Base-by-base conservation (phyloP, 2,329 filamentous ascomycete genomes). In the Trichoderma aggressivum region DNA sequence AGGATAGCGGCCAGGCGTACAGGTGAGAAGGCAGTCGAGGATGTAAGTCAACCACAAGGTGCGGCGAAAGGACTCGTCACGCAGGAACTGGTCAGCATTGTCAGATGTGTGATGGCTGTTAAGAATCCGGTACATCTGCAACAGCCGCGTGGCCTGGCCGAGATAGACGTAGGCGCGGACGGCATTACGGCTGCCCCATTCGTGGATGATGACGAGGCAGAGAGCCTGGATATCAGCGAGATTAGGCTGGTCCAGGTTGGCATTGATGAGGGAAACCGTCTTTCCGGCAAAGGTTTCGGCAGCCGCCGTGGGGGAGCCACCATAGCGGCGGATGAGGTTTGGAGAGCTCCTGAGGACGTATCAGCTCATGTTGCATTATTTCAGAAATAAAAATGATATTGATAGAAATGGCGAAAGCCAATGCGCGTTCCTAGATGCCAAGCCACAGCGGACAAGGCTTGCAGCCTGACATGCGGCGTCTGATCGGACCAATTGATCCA, bases 21-120 rank as follows among this genome's bases (percentile, higher is more conserved):
- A 89, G 21, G 87, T 89, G 56, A 90, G 80, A 74, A 90, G 86
- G 77, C 87, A 90, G 78, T 90, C 88, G 60, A 90, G 84, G 56
- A 90, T 87, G 78, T 90, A 89, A 73, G 89, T 86, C 69, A 90
- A 82, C 88, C 88, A 90, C 62, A 90, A 79, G 3, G 87, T 89
- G 43, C 88, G 87, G 64, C 88, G 86, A 78, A 89, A 87, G 0
- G 87, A 88, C 77, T 90, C 88, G 61, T 89, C 87, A 74, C 87
- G 86, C 14, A 89, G 83, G 76, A 89, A 90, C 75, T 87, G 86
- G 74, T 89, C 87, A n/a, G 85, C 75, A 39, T 79, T 84, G 53
- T 87, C 86, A 18, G 83, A 81, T 55, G 82, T 79, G 74, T 87
- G 84, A 74, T 88, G 87, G 53, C 83, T 84, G 74, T 88, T 86